A percentile compares a stretch with the other conserved stretches of the same genome.
These are phyloP conservation scores for Conticribra guillardii DNA, from an alignment of 108 stramenopile genomes.

Conservation along the genomic window DNA sequence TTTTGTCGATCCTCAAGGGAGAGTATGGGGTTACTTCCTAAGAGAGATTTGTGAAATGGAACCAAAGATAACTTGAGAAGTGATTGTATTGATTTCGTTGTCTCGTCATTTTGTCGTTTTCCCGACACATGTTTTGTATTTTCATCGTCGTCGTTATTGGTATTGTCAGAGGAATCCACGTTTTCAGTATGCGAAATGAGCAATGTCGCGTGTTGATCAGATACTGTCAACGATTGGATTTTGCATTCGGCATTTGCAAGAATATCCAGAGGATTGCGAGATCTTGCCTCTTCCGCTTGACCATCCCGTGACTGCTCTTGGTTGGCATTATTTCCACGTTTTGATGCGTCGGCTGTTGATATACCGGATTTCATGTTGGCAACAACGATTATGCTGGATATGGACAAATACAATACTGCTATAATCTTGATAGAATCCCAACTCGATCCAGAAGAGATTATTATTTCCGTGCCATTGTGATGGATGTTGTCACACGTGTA, in stretches of 20 bases:
- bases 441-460: no score
- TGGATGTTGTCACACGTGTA: no score
- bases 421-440: no score
- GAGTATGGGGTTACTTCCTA: slow-evolving; percentile 51
- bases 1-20: slow-evolving; percentile 27
- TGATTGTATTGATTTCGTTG: slow-evolving; percentile 30
- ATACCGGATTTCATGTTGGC: no score
- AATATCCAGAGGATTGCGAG: slow-evolving; percentile 39
- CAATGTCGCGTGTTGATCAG: slow-evolving; percentile 61
- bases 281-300: slow-evolving; percentile 1
- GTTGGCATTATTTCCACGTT: slow-evolving; percentile 5
- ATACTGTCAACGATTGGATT: slow-evolving; percentile 49
- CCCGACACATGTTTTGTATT: slow-evolving; percentile 5
- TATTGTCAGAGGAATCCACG: background rate
- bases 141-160: background rate
- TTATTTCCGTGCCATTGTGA: no score
- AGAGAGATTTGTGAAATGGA: slow-evolving; percentile 48
- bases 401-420: no score
- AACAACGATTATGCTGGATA: no score
- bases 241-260: slow-evolving; percentile 23
- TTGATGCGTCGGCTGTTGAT: no score
- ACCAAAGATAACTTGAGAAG: slow-evolving; percentile 56
- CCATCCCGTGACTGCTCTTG: background rate
- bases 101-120: no score
- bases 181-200: slow-evolving; percentile 24